Evolutionary conservation across 2,329 filamentous ascomycete species (phyloP).

Genomic region (Penicillium sp.): DNA sequence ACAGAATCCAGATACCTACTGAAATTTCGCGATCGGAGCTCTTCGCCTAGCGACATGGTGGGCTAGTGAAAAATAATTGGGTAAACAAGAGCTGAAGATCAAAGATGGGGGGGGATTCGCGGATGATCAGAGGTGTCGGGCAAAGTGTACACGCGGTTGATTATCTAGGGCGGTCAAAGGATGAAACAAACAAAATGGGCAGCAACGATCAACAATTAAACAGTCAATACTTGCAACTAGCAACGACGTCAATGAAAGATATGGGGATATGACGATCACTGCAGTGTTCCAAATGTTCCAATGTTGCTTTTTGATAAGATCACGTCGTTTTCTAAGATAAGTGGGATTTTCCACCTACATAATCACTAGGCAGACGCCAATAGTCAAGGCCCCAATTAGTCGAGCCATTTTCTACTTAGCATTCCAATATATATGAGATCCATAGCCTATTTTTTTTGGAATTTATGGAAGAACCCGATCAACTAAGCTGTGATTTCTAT

Average conservation of each 20-base stretch:
- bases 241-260: not conserved
- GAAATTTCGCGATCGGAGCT: conserved; percentile 65
- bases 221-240: not conserved
- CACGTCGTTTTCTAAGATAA: not conserved
- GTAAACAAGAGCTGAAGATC: not conserved
- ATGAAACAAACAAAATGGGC: conserved; percentile 2
- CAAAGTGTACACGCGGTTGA: conserved; percentile 7
- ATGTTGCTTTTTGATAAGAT: not conserved
- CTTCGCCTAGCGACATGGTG: conserved; percentile 59
- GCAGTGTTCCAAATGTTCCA: not conserved
- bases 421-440: not conserved
- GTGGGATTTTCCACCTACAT: not conserved
- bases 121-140: conserved; percentile 10
- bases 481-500: too few relatives aligned
- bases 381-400: not conserved
- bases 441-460: not conserved
- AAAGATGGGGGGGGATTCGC: conserved; percentile 1
- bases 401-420: not conserved
- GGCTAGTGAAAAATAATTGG: conserved; percentile 8
- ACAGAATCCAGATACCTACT: conserved; percentile 48
- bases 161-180: conserved; percentile 8
- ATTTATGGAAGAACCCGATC: not conserved
- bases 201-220: not conserved
- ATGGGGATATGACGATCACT: not conserved
- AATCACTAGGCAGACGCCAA: conserved; percentile 4